These are phyloP conservation scores for Penicillium roqueforti DNA, from an alignment of 495 filamentous ascomycete genomes.

Conservation along the genomic window DNA sequence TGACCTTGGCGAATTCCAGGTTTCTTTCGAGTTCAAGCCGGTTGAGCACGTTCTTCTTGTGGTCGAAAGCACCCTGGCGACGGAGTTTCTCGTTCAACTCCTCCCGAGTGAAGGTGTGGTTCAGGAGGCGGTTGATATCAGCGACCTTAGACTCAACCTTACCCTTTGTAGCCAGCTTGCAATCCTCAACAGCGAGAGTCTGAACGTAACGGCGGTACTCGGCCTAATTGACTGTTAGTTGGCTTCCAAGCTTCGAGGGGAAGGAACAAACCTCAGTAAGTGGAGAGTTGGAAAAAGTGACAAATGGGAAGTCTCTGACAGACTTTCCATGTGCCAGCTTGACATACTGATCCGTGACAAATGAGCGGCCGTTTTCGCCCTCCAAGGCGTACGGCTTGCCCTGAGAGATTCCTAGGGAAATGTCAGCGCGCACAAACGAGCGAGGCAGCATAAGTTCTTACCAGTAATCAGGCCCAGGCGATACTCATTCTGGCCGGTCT, in stretches of 20 bases:
- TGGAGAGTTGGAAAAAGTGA: constrained; percentile 69
- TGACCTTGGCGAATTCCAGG: constrained; percentile 59
- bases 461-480: constrained; percentile 83
- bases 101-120: constrained; percentile 70
- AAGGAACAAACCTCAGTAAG: constrained; percentile 64
- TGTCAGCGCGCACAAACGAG: constrained; percentile 28
- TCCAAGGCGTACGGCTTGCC: constrained; percentile 79
- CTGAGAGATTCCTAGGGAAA: constrained; percentile 59
- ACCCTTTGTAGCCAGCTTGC: constrained; percentile 63
- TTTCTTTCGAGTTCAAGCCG: constrained; percentile 58
- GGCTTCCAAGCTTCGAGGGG: not conserved
- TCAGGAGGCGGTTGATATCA: constrained; percentile 75
- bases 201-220: constrained; percentile 83
- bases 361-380: constrained; percentile 60
- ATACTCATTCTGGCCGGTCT: constrained; percentile 69
- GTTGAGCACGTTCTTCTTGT: constrained; percentile 57
- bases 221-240: constrained; percentile 46
- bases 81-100: constrained; percentile 75
- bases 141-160: constrained; percentile 65
- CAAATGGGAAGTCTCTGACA: constrained; percentile 74
- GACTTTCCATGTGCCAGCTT: constrained; percentile 71
- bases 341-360: constrained; percentile 73
- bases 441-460: constrained; percentile 30
- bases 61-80: constrained; percentile 58
- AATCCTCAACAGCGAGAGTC: constrained; percentile 64